These are phyloP conservation scores for Dryas drummondii DNA, from an alignment of 306 rosid species.

Conservation along the genomic window DNA sequence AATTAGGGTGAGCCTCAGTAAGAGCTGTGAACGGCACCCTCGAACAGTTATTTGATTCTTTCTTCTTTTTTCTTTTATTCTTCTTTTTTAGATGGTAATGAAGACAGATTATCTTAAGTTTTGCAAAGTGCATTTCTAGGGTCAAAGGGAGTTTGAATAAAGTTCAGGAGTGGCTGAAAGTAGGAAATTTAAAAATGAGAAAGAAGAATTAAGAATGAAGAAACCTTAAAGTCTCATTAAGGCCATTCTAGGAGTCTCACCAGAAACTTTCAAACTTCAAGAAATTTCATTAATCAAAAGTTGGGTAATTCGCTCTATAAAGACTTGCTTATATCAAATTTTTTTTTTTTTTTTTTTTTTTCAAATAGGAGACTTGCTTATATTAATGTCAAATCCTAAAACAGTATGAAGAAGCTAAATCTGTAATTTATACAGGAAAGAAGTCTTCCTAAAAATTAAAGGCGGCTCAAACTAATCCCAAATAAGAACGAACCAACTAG, in stretches of 20 bases:
- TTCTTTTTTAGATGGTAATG: neutral
- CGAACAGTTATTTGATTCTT: neutral
- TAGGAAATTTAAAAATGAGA: neutral
- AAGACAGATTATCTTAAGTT: neutral
- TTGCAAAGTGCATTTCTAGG: neutral
- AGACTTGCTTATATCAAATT: neutral
- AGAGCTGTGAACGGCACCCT: neutral
- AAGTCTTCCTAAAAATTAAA: neutral
- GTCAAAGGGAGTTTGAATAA: neutral
- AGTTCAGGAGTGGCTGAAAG: neutral
- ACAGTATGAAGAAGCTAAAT: neutral
- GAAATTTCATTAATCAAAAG: neutral
- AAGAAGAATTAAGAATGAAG: neutral
- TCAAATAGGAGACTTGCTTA: no score
- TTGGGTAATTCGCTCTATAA: neutral
- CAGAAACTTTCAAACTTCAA: neutral
- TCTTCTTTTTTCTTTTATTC: no score
- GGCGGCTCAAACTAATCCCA: neutral
- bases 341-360: no score
- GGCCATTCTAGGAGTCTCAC: neutral
- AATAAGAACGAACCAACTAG: neutral
- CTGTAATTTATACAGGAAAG: no score
- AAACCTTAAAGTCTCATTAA: neutral
- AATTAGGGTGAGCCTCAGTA: neutral
- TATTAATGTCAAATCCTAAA: neutral